Percentiles rank a stretch among this genome's conserved stretches.
These are phyloP conservation scores for Cystobasidium pallidum DNA, from an alignment of 1,284 basidiomycete species.

Conservation along the genomic window DNA sequence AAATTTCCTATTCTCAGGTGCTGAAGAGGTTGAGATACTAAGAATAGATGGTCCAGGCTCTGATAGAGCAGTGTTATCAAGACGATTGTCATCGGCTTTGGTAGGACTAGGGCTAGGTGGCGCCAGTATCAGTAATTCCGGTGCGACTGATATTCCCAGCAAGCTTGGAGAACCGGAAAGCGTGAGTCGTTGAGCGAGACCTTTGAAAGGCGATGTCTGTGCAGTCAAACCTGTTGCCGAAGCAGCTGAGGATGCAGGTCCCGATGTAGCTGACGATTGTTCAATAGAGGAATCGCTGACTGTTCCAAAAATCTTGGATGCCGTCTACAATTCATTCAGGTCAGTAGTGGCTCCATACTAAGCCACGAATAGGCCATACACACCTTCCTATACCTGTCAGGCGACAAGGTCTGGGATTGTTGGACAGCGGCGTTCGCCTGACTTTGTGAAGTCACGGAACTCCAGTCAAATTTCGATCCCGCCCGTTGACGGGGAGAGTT, in stretches of 20 bases:
- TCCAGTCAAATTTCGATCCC: conserved; percentile 16
- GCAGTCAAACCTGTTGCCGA: neutral
- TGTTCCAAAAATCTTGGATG: conserved; percentile 20
- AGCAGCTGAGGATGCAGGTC: conserved; percentile 5
- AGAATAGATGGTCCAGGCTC: neutral
- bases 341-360: neutral
- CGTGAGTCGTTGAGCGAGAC: conserved; percentile 22
- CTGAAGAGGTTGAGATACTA: conserved; percentile 8
- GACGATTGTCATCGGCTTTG: neutral
- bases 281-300: neutral
- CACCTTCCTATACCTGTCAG: conserved; percentile 14
- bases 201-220: conserved; percentile 29
- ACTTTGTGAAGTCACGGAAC: neutral
- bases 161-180: conserved; percentile 20
- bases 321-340: neutral
- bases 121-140: conserved; percentile 25
- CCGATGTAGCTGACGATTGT: conserved; percentile 5
- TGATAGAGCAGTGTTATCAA: neutral
- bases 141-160: conserved; percentile 17
- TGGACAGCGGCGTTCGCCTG: neutral
- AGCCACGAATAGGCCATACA: neutral
- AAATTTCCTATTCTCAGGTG: conserved; percentile 1
- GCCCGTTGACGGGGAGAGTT: neutral
- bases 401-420: neutral
- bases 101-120: conserved; percentile 27